Evolutionary conservation across 2,329 filamentous ascomycete species (phyloP), one percentile per base, ranked within the genome.

Genomic region (Venturia pyrina): DNA sequence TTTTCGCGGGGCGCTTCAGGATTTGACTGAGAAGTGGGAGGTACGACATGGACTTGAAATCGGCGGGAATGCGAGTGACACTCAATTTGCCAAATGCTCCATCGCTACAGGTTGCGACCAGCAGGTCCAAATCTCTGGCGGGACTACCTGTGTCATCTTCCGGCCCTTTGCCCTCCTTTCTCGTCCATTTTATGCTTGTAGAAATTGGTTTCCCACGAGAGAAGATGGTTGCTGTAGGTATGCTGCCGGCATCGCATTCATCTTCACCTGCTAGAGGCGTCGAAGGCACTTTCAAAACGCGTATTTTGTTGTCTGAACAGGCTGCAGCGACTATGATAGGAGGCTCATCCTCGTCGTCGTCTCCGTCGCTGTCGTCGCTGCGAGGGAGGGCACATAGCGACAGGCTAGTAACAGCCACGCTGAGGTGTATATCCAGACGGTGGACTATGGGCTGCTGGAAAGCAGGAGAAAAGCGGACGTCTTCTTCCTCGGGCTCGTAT

Each of bases 1-100:
- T 79, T 64, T 78, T 77, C 34, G 82, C 80, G 17, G 82, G 81
- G 8, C 79, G 78, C 17, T 79, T 77, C 24, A 86, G 74, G 64
- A 78, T 76, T 10, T 81, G 75, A 37, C 78, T 79, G 68, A 79
- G 77, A 66, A 80, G 79, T 6, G 82, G 80, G 40, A 75, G 77
- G 66, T 79, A 79, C 5, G 82, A 79, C 41, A 75, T 70, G 43
- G 79, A 68, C 70, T 68, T 76, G 68, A 76, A 73, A 17, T 65
- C 69, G n/a, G 69, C 66, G 5, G 65, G 68, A 24, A 68, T 57
- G 24, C 79, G 68, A 41, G 72, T 70, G 50, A 80, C 53, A 76
- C 74, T 57, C 80, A 69, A 19, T 77, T 64, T 0, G 77, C 78
- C 24, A 73, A 74, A 21, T 75, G 68, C 63, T 79, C 77, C 10